Base-by-base conservation (phyloP, 2,329 filamentous ascomycete species). In the Geosmithia flava region DNA sequence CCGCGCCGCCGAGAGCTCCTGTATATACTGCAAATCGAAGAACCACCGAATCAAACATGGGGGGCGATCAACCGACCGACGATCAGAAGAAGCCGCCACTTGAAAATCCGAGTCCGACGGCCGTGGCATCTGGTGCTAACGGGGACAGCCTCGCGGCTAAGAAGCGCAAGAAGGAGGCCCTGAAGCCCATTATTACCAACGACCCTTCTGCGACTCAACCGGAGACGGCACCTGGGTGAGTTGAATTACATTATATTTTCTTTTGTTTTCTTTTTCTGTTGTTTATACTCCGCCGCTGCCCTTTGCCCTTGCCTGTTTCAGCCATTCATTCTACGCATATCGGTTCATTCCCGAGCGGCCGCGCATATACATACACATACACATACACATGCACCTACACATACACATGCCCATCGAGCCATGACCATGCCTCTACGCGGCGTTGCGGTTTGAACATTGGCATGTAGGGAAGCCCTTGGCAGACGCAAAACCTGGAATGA, bases 151-250 rank as follows among this genome's bases (percentile, higher is more conserved):
- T 58, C n/a, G 50, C 53, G 20, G 58, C 59, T 20, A 87, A 85
- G 74, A 87, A 87, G 74, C 76, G 82, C 60, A 82, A 83, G 71
- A 87, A 87, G 74, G 80, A 83, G 42, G 75, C 74, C 48, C 68
- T 86, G 55, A 85, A 86, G 68, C 84, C 84, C 58, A 87, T 87
- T 60, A 83, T 87, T 65, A 87, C 83, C 41, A 84, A 76, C 51
- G 82, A 86, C 58, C 71, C 67, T 37, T 11, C 33, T 1, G 69
- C 64, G 64, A 64, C 58, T 53, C 59, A 52, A 58, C 63, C 61
- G 61, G 66, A 58, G 44, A 53, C 59, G 23, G 23, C 23, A 56
- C 51, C 55, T 46, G 67, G 60, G 66, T 70, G 62, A 50, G 66
- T 70, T 58, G 51, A 48, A 46, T 44, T 23, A 7, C 7, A 5